Percentiles rank a stretch among this genome's conserved stretches.
Conservation (phyloP, 148 eudicot genomes). For the Chenopodium album region DNA sequence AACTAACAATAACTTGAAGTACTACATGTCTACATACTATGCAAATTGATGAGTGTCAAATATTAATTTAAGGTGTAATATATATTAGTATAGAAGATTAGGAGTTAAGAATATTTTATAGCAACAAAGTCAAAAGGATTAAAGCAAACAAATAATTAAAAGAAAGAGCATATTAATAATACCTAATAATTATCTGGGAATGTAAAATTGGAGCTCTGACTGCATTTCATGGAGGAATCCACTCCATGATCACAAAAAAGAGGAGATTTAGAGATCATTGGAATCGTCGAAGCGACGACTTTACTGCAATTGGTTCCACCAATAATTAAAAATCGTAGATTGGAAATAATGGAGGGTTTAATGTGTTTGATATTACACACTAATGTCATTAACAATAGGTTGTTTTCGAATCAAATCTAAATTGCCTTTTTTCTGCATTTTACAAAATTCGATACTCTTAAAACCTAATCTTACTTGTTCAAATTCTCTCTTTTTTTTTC, state of each 20-base stretch:
- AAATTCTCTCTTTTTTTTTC: not conserved
- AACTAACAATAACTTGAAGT: too few relatives aligned
- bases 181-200: constrained; percentile 6
- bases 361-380: constrained; percentile 10
- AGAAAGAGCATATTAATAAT: not conserved
- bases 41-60: too few relatives aligned
- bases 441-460: not conserved
- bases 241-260: constrained; percentile 12
- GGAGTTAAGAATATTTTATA: not conserved
- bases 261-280: not conserved
- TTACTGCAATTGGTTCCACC: not conserved
- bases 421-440: not conserved
- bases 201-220: not conserved
- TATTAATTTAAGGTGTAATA: too few relatives aligned
- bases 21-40: too few relatives aligned
- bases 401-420: constrained; percentile 16
- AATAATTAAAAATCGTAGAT: not conserved
- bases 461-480: not conserved
- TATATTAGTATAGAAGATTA: too few relatives aligned
- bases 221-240: constrained; percentile 18
- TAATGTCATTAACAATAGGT: constrained; percentile 13
- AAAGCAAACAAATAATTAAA: not conserved
- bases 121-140: not conserved
- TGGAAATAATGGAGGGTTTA: not conserved
- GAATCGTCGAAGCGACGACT: not conserved